Conservation (phyloP, 208 protist genomes). For the Eutreptiella sp. region DNA sequence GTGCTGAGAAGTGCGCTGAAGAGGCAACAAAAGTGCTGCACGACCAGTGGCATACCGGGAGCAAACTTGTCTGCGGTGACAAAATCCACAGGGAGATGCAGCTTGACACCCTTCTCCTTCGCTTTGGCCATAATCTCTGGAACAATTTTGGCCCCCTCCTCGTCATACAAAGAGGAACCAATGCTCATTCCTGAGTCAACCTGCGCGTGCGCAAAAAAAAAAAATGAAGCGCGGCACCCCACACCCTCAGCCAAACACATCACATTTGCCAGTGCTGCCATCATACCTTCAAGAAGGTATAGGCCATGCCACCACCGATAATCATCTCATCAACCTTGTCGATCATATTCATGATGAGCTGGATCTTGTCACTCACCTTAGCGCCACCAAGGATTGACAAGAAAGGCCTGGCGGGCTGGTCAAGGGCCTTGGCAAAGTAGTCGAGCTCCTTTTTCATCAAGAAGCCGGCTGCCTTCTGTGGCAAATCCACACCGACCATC, state of each 20-base stretch:
- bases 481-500: conserved; percentile 16
- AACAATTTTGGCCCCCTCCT: conserved; percentile 25
- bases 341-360: conserved; percentile 86
- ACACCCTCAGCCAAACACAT: neutral
- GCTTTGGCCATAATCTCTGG: conserved; percentile 83
- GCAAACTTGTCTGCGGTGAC: no score
- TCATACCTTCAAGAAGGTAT: no score
- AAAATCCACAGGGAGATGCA: conserved; percentile 95
- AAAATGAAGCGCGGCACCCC: no score
- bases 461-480: conserved; percentile 63
- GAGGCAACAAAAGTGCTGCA: no score
- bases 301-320: no score
- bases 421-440: conserved; percentile 65
- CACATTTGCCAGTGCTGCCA: neutral
- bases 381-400: conserved; percentile 87
- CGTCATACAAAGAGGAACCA: no score
- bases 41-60: no score
- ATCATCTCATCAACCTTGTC: conserved; percentile 86
- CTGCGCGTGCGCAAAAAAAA: no score
- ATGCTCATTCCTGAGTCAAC: no score
- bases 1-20: no score
- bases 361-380: conserved; percentile 89
- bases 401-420: conserved; percentile 31
- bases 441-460: conserved; percentile 87
- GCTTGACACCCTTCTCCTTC: conserved; percentile 84